Evolutionary conservation across 2,329 filamentous ascomycete genomes (phyloP).

Genomic region (Aureobasidium mangrovei): DNA sequence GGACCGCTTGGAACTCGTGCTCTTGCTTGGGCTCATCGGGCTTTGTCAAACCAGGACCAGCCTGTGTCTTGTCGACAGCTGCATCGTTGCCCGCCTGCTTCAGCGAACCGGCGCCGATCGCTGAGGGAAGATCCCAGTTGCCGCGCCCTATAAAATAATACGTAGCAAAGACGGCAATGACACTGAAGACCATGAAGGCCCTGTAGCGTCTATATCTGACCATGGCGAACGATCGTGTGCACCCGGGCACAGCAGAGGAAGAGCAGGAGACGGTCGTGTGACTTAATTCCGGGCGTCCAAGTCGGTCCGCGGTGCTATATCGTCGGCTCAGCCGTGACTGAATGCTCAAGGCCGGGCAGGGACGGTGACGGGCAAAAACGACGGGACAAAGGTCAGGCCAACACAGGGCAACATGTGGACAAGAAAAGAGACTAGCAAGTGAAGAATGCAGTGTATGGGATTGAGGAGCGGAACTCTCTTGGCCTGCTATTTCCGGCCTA

Average conservation of each 20-base stretch:
- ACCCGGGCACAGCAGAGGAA: background rate
- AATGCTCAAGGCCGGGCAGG: background rate
- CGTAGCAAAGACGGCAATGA: slow-evolving; percentile 46
- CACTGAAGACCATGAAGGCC: slow-evolving; percentile 48
- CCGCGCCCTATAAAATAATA: slow-evolving; percentile 39
- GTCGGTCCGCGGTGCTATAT: background rate
- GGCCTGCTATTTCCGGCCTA: slow-evolving; percentile 6
- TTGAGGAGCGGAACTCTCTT: background rate
- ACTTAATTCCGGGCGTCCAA: background rate
- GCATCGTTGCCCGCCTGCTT: slow-evolving; percentile 6
- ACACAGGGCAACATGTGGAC: background rate
- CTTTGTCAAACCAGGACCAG: slow-evolving; percentile 2
- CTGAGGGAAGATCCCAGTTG: slow-evolving; percentile 12
- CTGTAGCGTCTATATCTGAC: slow-evolving; percentile 56
- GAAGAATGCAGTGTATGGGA: background rate
- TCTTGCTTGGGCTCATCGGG: background rate
- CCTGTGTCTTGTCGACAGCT: background rate
- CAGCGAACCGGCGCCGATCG: slow-evolving; percentile 15
- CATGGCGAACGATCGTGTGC: slow-evolving; percentile 14
- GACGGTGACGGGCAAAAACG: background rate
- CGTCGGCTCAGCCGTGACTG: background rate
- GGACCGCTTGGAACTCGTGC: background rate
- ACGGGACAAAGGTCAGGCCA: background rate
- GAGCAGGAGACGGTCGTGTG: background rate
- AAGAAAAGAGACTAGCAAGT: background rate